A percentile compares a stretch with the other conserved stretches of the same genome.
Evolutionary conservation across 768 basidiomycete genomes (phyloP).

Genomic region (Coprinellus micaceus): DNA sequence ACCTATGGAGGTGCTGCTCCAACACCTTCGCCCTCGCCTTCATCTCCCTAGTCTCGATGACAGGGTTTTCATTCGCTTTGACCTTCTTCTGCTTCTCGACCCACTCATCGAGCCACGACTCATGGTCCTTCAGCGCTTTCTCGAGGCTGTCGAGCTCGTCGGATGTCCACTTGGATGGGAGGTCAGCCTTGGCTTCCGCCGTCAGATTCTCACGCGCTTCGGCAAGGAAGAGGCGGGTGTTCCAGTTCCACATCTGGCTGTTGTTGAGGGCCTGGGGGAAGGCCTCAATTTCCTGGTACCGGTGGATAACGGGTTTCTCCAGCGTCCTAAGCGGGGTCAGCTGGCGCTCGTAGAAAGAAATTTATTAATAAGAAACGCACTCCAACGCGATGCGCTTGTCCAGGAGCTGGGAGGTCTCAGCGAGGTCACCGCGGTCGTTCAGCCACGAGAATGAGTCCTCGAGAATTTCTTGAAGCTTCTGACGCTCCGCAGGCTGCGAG

Average conservation of each 20-base stretch:
- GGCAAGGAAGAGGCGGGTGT: slow-evolving; percentile 76
- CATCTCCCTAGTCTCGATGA: slow-evolving; percentile 84
- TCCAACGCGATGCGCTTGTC: slow-evolving; percentile 78
- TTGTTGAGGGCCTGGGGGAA: slow-evolving; percentile 82
- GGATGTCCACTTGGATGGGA: slow-evolving; percentile 76
- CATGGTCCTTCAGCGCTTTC: slow-evolving; percentile 71
- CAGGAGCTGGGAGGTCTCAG: slow-evolving; percentile 70
- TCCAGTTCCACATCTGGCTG: slow-evolving; percentile 87
- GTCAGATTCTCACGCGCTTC: slow-evolving; percentile 78
- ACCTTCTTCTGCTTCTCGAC: slow-evolving; percentile 80
- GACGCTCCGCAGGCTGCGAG: slow-evolving; percentile 70
- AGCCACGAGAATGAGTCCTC: slow-evolving; percentile 83
- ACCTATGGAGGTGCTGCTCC: slow-evolving; percentile 67
- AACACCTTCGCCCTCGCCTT: slow-evolving; percentile 76
- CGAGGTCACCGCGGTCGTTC: slow-evolving; percentile 76
- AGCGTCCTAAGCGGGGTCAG: slow-evolving; percentile 44
- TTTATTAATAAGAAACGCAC: slow-evolving; percentile 45
- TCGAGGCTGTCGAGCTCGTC: slow-evolving; percentile 85
- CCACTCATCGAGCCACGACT: slow-evolving; percentile 76
- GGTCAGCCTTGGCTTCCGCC: slow-evolving; percentile 51
- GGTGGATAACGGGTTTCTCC: slow-evolving; percentile 79
- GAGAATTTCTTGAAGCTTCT: slow-evolving; percentile 59
- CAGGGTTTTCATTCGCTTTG: slow-evolving; percentile 75
- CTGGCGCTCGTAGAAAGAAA: background rate
- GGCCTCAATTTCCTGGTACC: slow-evolving; percentile 84